A percentile compares a stretch with the other conserved stretches of the same genome.
These are phyloP conservation scores for Vitis labrusca DNA, from an alignment of 164 flowering plant genomes.

Conservation along the genomic window DNA sequence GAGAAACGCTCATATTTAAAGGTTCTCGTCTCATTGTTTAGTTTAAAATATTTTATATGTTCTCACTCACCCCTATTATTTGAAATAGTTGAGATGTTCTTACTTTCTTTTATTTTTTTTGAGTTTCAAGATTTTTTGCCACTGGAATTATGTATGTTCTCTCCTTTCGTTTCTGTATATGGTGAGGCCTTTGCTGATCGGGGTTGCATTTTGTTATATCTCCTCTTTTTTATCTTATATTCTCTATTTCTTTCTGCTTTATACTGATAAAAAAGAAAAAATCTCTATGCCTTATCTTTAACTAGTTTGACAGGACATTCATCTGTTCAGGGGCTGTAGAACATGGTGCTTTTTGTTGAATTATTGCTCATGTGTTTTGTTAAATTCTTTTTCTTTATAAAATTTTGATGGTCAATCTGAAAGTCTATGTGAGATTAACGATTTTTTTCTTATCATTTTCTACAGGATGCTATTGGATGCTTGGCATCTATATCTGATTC, in stretches of 20 bases:
- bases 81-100: too few relatives aligned
- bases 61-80: not conserved
- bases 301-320: too few relatives aligned
- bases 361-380: not conserved
- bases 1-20: slow-evolving; percentile 52
- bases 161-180: too few relatives aligned
- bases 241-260: too few relatives aligned
- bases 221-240: too few relatives aligned
- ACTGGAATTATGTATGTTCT: too few relatives aligned
- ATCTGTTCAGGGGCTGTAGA: too few relatives aligned
- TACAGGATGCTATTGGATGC: slow-evolving; percentile 77
- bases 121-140: too few relatives aligned
- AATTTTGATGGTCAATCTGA: not conserved
- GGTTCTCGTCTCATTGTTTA: slow-evolving; percentile 35
- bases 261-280: too few relatives aligned
- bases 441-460: slow-evolving; percentile 1
- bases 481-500: slow-evolving; percentile 72
- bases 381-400: not conserved
- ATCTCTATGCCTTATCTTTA: too few relatives aligned
- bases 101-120: not conserved
- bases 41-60: not conserved
- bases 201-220: too few relatives aligned
- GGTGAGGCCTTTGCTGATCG: too few relatives aligned
- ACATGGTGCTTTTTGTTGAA: not conserved
- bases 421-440: not conserved